Evolutionary conservation across 1,139 yeast genomes (phyloP).

Genomic region (Candida anutae): DNA sequence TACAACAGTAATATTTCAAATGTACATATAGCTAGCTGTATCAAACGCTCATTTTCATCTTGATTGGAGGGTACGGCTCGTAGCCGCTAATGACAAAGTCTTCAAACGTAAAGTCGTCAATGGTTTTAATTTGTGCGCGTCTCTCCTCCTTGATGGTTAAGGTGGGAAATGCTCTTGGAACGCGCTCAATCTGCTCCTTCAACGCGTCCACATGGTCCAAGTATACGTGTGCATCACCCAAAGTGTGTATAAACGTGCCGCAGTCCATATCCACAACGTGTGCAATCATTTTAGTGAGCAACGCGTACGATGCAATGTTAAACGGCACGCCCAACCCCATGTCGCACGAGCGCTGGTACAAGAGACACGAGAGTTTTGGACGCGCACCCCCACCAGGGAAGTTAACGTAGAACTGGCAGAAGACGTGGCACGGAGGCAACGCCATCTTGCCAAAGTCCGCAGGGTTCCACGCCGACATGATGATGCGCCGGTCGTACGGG

Average conservation of each 20-base stretch:
- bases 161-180: slow-evolving; percentile 75
- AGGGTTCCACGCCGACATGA: slow-evolving; percentile 97
- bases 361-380: slow-evolving; percentile 74
- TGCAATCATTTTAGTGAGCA: slow-evolving; percentile 90
- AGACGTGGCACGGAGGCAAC: slow-evolving; percentile 95
- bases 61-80: slow-evolving; percentile 74
- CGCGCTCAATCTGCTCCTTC: slow-evolving; percentile 65
- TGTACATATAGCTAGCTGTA: too few species aligned
- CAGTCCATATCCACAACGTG: slow-evolving; percentile 89
- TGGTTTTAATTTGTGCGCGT: slow-evolving; percentile 41
- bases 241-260: slow-evolving; percentile 88
- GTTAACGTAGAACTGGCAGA: slow-evolving; percentile 88
- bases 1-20: too few species aligned
- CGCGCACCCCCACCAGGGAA: slow-evolving; percentile 46
- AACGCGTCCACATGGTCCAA: slow-evolving; percentile 89
- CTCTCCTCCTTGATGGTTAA: slow-evolving; percentile 57
- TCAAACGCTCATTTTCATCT: slow-evolving; percentile 73
- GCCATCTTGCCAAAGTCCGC: slow-evolving; percentile 93
- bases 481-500: slow-evolving; percentile 91
- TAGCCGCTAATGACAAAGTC: slow-evolving; percentile 79
- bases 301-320: slow-evolving; percentile 92
- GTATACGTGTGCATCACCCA: slow-evolving; percentile 97
- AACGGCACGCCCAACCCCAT: slow-evolving; percentile 99
- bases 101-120: slow-evolving; percentile 83
- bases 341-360: slow-evolving; percentile 97